Evolutionary conservation across 176 grass and related monocot genomes (phyloP), one percentile per base, ranked within the genome.

Genomic region (Rhipidocladum racemiflorum): DNA sequence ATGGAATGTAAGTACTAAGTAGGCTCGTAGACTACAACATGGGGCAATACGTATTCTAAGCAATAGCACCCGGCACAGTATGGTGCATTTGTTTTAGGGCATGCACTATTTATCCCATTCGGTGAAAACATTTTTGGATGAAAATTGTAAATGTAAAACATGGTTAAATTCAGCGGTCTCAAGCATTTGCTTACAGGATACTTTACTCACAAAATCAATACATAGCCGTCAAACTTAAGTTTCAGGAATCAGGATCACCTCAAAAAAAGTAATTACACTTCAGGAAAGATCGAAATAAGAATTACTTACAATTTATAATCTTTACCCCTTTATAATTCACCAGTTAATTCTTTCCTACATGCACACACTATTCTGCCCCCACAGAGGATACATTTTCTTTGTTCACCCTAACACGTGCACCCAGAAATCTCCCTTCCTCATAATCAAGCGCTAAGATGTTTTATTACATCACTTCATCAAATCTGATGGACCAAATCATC

Each of bases 241-340:
- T 60, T 43, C 7, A 38, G 62, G 8, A 39, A 39, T 54, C 12
- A 36, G 18, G 45, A 56, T 23, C 36, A 59, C 54, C 28, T 45
- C 17, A 7, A 21, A 25, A n/a, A 63, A 55, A 15, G 13, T 11
- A 2, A 0, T 34, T 0, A 45, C 7, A 32, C 12, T 57, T 24
- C 9, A 72, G 13, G 4, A 79, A 64, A 39, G 21, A 50, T 51
- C 4, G 0, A 39, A 79, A 68, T 16, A 3, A 3, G 1, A 84
- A 56, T 46, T 42, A 55, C n/a, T 45, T 77, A 54, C 78, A 87
- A 61, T 46, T 30, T 65, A 59, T 28, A 66, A 78, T n/a, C n/a
- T n/a, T n/a, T n/a, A n/a, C n/a, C n/a, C n/a, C n/a, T n/a, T n/a
- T n/a, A n/a, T n/a, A n/a, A n/a, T n/a, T n/a, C n/a, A n/a, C n/a